Evolutionary conservation across 371 early-diverging fungal genomes (phyloP).

Genomic region (Mucor plumbeus): DNA sequence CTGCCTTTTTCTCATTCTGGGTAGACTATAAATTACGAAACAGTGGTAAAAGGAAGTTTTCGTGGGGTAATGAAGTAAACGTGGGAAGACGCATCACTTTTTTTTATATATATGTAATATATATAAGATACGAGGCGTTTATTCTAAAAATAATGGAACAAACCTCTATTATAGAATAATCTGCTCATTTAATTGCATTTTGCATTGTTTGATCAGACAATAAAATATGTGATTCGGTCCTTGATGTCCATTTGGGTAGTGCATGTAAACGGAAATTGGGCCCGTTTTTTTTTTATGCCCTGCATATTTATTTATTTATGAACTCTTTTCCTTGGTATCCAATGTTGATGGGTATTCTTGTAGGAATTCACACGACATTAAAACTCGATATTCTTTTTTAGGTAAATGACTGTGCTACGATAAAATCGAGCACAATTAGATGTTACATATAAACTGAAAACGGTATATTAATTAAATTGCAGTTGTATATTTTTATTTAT

Average conservation of each 20-base stretch:
- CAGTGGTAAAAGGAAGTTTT: not conserved
- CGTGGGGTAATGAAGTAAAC: not conserved
- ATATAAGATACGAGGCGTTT: too few species aligned
- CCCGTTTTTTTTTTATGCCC: too few species aligned
- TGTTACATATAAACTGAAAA: not conserved
- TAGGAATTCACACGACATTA: conserved; percentile 6
- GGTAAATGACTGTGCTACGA: not conserved
- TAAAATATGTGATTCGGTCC: not conserved
- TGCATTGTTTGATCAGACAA: not conserved
- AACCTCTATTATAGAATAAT: not conserved
- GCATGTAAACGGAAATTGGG: not conserved
- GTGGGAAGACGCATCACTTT: not conserved
- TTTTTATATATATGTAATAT: too few species aligned
- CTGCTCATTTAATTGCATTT: not conserved
- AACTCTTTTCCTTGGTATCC: not conserved
- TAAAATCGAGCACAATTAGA: not conserved
- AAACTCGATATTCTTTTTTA: not conserved
- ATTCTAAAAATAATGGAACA: too few species aligned
- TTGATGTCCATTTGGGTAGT: conserved; percentile 7
- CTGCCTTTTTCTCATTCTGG: not conserved
- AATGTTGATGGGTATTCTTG: not conserved
- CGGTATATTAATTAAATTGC: conserved; percentile 3
- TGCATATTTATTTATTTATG: not conserved
- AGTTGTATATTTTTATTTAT: not conserved
- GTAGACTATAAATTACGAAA: not conserved